These are phyloP conservation scores for Fraxinus pennsylvanica DNA, from an alignment of 257 asterid genomes.

Conservation along the genomic window DNA sequence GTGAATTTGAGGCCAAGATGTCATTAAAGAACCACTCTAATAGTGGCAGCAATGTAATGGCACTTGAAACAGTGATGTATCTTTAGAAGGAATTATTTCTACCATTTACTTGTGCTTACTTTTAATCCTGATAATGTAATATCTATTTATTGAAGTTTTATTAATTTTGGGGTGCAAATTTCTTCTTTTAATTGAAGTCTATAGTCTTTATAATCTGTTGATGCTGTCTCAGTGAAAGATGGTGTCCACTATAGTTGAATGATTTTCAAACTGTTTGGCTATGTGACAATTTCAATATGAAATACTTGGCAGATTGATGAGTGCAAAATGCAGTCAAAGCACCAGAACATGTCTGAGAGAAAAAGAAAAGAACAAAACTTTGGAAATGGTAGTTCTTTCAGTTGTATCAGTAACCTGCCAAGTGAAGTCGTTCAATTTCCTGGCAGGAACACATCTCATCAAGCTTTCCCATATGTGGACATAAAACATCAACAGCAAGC, in stretches of 20 bases:
- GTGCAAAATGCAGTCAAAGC: conserved; percentile 47
- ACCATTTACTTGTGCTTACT: background rate
- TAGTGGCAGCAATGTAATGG: conserved; percentile 38
- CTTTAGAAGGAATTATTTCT: background rate
- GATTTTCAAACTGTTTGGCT: background rate
- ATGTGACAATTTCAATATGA: conserved; percentile 21
- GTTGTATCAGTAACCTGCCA: conserved; percentile 34
- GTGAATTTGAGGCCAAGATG: conserved; percentile 27
- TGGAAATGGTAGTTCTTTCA: conserved; percentile 35
- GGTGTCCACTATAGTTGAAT: background rate
- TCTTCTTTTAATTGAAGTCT: background rate
- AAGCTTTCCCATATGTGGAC: conserved; percentile 36
- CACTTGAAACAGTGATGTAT: conserved; percentile 8
- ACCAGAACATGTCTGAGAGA: conserved; percentile 38
- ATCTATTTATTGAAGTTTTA: background rate
- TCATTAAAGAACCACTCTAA: conserved; percentile 27
- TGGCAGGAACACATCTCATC: conserved; percentile 39
- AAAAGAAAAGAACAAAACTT: conserved; percentile 39
- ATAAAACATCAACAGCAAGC: conserved; percentile 35
- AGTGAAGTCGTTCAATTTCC: conserved; percentile 39
- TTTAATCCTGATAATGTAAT: conserved; percentile 9
- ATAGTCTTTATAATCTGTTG: background rate
- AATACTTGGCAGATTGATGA: conserved; percentile 48
- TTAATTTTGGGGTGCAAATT: background rate
- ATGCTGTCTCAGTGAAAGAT: background rate